Base-by-base conservation (phyloP, 768 basidiomycete species). In the Cystobasidium tubakii region DNA sequence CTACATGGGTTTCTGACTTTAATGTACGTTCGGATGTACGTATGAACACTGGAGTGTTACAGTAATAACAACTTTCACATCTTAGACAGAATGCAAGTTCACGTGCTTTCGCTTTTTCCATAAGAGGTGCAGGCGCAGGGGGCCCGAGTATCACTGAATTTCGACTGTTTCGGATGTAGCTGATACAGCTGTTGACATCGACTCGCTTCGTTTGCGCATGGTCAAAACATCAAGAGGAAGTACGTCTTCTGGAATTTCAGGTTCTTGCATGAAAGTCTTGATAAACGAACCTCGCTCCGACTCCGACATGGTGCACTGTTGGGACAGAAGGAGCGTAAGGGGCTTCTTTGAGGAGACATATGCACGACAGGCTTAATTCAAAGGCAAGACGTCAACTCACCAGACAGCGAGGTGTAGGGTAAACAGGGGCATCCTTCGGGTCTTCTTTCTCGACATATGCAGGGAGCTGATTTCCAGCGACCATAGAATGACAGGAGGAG, bases 401-500 rank as follows among this genome's bases (percentile, higher is more conserved):
- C 17, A 60, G 27, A 60, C 57, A 60, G 4, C 13, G 57, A 4
- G 57, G 57, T 17, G 29, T 60, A 12, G 57, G 33, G 29, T 60
- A 60, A 2, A 27, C 29, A 27, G 57, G 57, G 13, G 57, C 57
- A 27, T 27, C 29, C 57, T 12, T 29, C 21, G 57, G 57, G 4
- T 25, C 57, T 34, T 60, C 23, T 23, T 60, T 60, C 23, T 60
- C 57, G 2, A 60, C 57, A 36, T 65, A 65, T 15, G 63, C 63
- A 34, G 63, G 63, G 10, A 65, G 39, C 23, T 65, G 63, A n/a
- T 42, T 39, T 10, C 36, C 63, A 36, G 34, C 63, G 17, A 65
- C 36, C 36, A 46, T 65, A 15, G 36, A 65, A 23, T 36, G 63
- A 46, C 63, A 65, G 34, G 63, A 65, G 21, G 63, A 65, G 31